Conservation (phyloP, 2,329 filamentous ascomycete species). For the Nakataea oryzae region DNA sequence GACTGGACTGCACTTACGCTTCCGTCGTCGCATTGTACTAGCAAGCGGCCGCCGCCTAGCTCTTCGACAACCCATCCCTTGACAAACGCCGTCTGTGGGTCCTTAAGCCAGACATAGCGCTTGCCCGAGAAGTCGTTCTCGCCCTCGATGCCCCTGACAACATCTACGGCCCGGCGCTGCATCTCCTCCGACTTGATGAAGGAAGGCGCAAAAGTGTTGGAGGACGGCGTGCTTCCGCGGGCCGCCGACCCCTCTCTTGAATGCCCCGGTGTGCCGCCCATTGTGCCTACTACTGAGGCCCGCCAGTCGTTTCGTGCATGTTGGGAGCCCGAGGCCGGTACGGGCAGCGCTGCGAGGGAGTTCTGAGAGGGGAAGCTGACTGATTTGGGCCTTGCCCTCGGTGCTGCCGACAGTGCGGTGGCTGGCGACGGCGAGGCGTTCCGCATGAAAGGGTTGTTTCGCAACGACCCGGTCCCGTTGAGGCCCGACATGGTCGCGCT, state of each 20-base stretch:
- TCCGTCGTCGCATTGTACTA: conserved; percentile 91
- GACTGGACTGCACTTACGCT: conserved; percentile 46
- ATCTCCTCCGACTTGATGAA: conserved; percentile 88
- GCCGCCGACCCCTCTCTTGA: conserved; percentile 50
- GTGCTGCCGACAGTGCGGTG: conserved; percentile 28
- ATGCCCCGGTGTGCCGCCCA: conserved; percentile 22
- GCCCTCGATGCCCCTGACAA: conserved; percentile 71
- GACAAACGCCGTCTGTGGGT: conserved; percentile 78
- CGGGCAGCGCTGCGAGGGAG: conserved; percentile 27
- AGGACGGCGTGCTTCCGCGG: conserved; percentile 42
- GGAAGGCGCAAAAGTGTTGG: conserved; percentile 84
- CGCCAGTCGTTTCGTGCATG: conserved; percentile 43
- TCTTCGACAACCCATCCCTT: conserved; percentile 90
- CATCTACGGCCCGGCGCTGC: conserved; percentile 37
- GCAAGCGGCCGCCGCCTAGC: conserved; percentile 52
- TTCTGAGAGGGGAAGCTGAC: conserved; percentile 44
- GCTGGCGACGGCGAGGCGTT: conserved; percentile 56
- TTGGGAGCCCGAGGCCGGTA: conserved; percentile 39
- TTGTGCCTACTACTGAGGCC: conserved; percentile 34
- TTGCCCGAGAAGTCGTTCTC: conserved; percentile 99
- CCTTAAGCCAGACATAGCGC: conserved; percentile 94
- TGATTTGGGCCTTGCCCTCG: conserved; percentile 59
- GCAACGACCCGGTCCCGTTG: conserved; percentile 28
- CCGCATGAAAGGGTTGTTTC: conserved; percentile 71
- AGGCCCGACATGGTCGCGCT: background rate